Conservation (phyloP, 1,284 basidiomycete genomes). For the Salmacisia buchloeana region DNA sequence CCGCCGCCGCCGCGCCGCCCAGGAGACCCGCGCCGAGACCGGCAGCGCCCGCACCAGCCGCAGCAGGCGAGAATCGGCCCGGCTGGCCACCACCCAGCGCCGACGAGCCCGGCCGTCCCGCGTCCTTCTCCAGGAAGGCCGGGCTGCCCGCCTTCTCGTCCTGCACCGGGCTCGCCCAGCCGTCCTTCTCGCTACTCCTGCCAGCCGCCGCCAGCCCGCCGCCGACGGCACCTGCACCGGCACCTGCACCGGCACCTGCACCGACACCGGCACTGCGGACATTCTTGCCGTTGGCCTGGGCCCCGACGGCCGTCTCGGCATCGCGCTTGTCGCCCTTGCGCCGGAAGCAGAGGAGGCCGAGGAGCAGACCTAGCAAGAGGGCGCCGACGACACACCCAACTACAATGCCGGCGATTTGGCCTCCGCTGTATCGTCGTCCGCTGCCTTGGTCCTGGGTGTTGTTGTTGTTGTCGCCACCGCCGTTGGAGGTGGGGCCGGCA, state of each 20-base stretch:
- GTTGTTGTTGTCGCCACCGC: conserved; percentile 1
- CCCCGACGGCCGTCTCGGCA: conserved; percentile 12
- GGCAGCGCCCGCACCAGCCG: no score
- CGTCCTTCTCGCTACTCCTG: conserved; percentile 17
- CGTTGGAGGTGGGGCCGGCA: conserved; percentile 14
- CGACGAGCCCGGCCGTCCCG: neutral
- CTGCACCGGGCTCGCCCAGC: neutral
- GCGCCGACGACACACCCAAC: conserved; percentile 35
- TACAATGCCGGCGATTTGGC: conserved; percentile 34
- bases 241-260: conserved; percentile 23
- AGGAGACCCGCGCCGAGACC: neutral
- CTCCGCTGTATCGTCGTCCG: conserved; percentile 17
- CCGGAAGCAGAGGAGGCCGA: conserved; percentile 22
- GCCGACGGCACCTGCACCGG: conserved; percentile 10
- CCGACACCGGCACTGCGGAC: conserved; percentile 18
- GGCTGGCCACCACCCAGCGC: neutral
- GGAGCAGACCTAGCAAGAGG: conserved; percentile 30
- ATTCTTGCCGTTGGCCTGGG: conserved; percentile 18
- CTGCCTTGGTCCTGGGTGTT: neutral
- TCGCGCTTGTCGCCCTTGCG: conserved; percentile 11
- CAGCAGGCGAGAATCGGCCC: no score
- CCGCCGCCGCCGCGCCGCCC: neutral
- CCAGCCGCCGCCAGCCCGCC: conserved; percentile 22
- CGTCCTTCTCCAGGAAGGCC: neutral
- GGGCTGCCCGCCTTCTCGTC: conserved; percentile 5